A percentile compares a stretch with the other conserved stretches of the same genome.
Evolutionary conservation across 2,329 filamentous ascomycete genomes (phyloP).

Genomic region (Claviceps monticola): DNA sequence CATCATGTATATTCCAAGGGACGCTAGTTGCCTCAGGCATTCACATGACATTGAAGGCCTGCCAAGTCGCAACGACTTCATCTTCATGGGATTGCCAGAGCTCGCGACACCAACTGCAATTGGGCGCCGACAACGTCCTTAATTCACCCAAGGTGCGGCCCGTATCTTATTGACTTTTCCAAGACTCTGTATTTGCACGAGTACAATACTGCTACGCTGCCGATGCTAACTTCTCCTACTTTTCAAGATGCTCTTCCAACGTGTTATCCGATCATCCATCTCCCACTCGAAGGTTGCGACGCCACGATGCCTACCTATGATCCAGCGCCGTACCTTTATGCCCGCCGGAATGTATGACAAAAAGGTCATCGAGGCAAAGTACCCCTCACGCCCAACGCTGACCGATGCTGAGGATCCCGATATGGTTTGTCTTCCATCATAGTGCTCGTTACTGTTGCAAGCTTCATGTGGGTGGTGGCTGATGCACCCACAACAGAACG

Average conservation of each 20-base stretch:
- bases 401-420: conserved; percentile 50
- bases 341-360: conserved; percentile 34
- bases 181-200: not conserved
- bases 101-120: conserved; percentile 18
- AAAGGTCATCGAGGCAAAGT: conserved; percentile 37
- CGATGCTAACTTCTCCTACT: conserved; percentile 2
- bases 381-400: conserved; percentile 30
- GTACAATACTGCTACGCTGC: not conserved
- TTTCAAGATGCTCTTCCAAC: conserved; percentile 45
- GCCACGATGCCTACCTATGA: conserved; percentile 34
- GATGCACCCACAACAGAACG: conserved; percentile 44
- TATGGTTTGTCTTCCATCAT: conserved; percentile 36
- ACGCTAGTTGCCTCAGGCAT: conserved; percentile 20
- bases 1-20: too few relatives aligned
- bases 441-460: not conserved
- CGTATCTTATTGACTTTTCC: not conserved
- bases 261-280: conserved; percentile 38
- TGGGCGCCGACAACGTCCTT: conserved; percentile 19
- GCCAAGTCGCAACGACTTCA: not conserved
- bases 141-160: conserved; percentile 14
- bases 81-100: not conserved
- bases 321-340: conserved; percentile 44
- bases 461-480: conserved; percentile 10
- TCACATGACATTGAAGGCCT: not conserved
- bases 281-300: conserved; percentile 30